Evolutionary conservation across 306 rosid genomes (phyloP), one percentile per base, ranked within the genome.

Genomic region (Canavalia gladiata): DNA sequence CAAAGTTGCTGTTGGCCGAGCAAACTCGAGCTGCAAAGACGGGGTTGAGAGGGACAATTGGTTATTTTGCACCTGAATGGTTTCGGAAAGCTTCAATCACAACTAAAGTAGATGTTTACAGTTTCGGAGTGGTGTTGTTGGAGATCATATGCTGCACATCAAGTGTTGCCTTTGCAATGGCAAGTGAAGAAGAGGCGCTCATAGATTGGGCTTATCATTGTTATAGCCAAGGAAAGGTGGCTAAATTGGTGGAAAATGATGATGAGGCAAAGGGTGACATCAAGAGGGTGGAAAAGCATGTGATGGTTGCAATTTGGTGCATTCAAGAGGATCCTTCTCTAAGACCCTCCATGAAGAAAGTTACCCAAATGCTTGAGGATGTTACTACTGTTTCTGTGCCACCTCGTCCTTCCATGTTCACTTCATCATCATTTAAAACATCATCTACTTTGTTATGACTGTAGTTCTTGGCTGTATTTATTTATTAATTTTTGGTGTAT

Each of bases 21-120:
- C 84, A 77, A 86, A 46, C 74, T 30, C 54, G 60, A 18, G 71
- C 78, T 46, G 74, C 78, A 46, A 64, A 28, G 35, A 55, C 88
- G 2, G 46, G 18, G 1, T 31, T 78, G 12, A 85, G 86, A 73
- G 88, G 88, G 45, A 85, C 84, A 6, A 4, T 75, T 8, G 89
- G 86, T 5, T 79, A 86, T 2, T 74, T 66, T 42, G 72, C 52
- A 66, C 72, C 72, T 3, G 72, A 66, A 42, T 66, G 72, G 72
- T 66, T 66, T 42, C 41, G 72, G n/a, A 66, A 66, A 8, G 72
- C 52, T 42, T 42, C 72, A 0, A 42, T 66, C 52, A 66, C 72
- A 41, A 66, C 72, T 4, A 66, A 66, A 42, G 18, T 42, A 41
- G 72, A 66, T 66, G 72, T 42, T 42, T 66, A 66, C 2, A 66